Conservation (phyloP, 2,329 filamentous ascomycete genomes). For the Sarocladium kiliense region DNA sequence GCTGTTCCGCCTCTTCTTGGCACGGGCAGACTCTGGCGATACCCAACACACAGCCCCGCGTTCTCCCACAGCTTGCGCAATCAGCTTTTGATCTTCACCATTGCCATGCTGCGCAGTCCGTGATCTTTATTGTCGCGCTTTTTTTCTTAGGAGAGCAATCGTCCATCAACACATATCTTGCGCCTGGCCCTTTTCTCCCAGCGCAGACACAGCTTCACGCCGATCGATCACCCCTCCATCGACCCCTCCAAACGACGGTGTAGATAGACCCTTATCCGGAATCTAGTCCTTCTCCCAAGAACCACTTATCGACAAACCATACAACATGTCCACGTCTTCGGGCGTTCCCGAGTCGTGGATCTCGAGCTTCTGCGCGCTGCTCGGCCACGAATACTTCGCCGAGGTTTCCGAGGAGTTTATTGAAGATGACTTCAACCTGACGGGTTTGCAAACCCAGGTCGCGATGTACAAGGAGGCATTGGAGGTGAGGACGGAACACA, state of each 20-base stretch:
- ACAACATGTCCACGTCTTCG: slow-evolving; percentile 54
- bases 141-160: not conserved
- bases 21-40: slow-evolving; percentile 2
- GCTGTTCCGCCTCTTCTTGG: not conserved
- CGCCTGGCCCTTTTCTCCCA: too few relatives aligned
- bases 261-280: not conserved
- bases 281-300: not conserved
- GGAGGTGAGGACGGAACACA: slow-evolving; percentile 49
- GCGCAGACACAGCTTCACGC: not conserved
- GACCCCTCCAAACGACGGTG: not conserved
- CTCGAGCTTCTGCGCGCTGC: slow-evolving; percentile 88
- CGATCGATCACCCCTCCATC: slow-evolving; percentile 4
- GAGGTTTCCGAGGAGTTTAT: slow-evolving; percentile 99
- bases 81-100: not conserved
- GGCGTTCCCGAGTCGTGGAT: slow-evolving; percentile 86
- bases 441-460: slow-evolving; percentile 89
- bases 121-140: not conserved
- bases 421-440: slow-evolving; percentile 99
- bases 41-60: not conserved
- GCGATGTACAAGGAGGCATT: slow-evolving; percentile 98
- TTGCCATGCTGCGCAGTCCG: slow-evolving; percentile 2
- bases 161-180: too few relatives aligned
- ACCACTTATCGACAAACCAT: not conserved
- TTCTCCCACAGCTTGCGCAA: slow-evolving; percentile 8
- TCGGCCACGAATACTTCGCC: slow-evolving; percentile 98